Evolutionary conservation across 768 basidiomycete species (phyloP).

Genomic region (Auricularia sp.): DNA sequence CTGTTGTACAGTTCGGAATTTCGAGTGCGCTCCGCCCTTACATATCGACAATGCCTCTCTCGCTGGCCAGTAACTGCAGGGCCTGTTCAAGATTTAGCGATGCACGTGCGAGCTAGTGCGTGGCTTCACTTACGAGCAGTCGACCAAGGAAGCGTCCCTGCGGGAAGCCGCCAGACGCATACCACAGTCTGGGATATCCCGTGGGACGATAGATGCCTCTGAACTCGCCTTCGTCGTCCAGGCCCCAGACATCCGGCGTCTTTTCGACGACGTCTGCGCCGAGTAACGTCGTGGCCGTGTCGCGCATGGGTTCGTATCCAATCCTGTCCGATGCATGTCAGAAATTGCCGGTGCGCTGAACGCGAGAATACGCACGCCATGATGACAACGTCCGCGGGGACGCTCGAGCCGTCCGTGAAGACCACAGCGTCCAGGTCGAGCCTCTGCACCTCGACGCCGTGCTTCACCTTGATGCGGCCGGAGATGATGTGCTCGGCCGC

Average conservation of each 20-base stretch:
- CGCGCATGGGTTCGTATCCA: conserved; percentile 23
- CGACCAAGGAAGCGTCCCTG: neutral
- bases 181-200: conserved; percentile 23
- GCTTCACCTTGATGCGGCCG: conserved; percentile 13
- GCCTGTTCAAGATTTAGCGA: no score
- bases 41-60: no score
- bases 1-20: no score
- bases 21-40: no score
- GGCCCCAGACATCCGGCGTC: conserved; percentile 26
- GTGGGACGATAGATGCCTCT: conserved; percentile 28
- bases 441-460: conserved; percentile 10
- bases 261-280: conserved; percentile 26
- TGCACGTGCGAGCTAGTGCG: no score
- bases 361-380: neutral
- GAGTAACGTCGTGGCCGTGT: conserved; percentile 22
- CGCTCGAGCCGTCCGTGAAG: conserved; percentile 9
- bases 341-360: conserved; percentile 8
- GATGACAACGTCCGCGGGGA: conserved; percentile 9
- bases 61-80: no score
- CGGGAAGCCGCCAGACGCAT: neutral
- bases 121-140: neutral
- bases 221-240: conserved; percentile 33
- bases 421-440: conserved; percentile 3
- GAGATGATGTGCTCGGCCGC: conserved; percentile 11
- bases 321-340: conserved; percentile 9